These are phyloP conservation scores for Oxyria digyna DNA, from an alignment of 148 eudicot species.

Conservation along the genomic window DNA sequence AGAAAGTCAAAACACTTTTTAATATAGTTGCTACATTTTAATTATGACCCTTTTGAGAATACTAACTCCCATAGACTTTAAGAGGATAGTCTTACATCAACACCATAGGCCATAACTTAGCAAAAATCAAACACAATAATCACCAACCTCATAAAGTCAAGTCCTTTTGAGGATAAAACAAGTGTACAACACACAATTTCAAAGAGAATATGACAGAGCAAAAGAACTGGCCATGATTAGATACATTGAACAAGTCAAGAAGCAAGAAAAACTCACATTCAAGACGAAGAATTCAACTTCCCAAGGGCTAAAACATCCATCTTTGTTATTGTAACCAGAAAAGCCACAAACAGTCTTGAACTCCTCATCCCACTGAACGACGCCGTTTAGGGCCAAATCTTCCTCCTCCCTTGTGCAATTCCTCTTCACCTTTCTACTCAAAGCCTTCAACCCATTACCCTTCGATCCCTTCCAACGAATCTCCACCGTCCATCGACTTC, in stretches of 20 bases:
- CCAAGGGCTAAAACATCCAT: constrained; percentile 44
- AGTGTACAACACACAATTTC: not conserved
- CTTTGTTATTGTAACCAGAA: constrained; percentile 24
- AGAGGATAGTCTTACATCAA: not conserved
- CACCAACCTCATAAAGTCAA: not conserved
- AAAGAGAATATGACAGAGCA: not conserved
- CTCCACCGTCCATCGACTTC: constrained; percentile 34
- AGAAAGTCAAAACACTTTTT: not conserved
- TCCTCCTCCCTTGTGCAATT: constrained; percentile 34
- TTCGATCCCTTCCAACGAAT: constrained; percentile 66
- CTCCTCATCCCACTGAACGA: constrained; percentile 54
- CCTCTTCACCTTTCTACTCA: constrained; percentile 38
- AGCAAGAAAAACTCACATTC: constrained; percentile 37
- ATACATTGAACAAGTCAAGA: constrained; percentile 1
- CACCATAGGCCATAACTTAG: not conserved
- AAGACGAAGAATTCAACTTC: constrained; percentile 36
- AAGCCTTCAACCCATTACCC: constrained; percentile 37
- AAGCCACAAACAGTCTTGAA: constrained; percentile 40
- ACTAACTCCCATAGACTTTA: not conserved
- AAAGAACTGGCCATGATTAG: not conserved
- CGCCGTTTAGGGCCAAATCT: constrained; percentile 27
- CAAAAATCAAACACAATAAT: not conserved
- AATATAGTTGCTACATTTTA: not conserved
- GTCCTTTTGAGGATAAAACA: not conserved
- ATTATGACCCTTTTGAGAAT: not conserved